These are phyloP conservation scores for Gnomoniopsis sp. DNA, from an alignment of 2,329 filamentous ascomycete genomes.

Conservation along the genomic window DNA sequence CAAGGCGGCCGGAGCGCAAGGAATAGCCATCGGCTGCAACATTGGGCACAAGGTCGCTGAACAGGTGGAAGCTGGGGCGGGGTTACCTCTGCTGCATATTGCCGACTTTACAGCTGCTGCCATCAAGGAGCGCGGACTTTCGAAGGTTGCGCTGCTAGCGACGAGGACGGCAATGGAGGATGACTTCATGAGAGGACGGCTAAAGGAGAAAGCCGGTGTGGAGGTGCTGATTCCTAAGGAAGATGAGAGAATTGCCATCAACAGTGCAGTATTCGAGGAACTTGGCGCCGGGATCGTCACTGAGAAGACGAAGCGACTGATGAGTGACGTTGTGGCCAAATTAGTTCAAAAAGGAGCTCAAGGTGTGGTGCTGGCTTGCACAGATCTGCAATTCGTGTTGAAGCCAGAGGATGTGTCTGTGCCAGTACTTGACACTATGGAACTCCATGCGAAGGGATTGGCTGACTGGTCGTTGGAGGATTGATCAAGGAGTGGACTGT, in stretches of 20 bases:
- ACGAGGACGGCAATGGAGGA: slow-evolving; percentile 20
- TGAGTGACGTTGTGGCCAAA: slow-evolving; percentile 2
- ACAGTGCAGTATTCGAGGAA: slow-evolving; percentile 18
- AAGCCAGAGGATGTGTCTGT: slow-evolving; percentile 13
- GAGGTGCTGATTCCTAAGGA: slow-evolving; percentile 18
- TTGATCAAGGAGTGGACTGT: background rate
- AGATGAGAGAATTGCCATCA: slow-evolving; percentile 8
- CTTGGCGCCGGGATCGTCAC: slow-evolving; percentile 13
- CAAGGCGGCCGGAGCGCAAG: slow-evolving; percentile 17
- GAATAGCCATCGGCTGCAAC: slow-evolving; percentile 21
- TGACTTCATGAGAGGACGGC: slow-evolving; percentile 15
- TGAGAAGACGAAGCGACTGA: slow-evolving; percentile 6
- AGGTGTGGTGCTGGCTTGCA: slow-evolving; percentile 19
- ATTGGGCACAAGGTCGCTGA: slow-evolving; percentile 19
- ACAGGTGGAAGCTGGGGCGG: slow-evolving; percentile 6
- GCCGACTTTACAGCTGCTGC: slow-evolving; percentile 15
- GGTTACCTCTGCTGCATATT: slow-evolving; percentile 18
- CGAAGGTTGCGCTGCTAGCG: slow-evolving; percentile 17
- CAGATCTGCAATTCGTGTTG: slow-evolving; percentile 18
- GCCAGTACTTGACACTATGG: slow-evolving; percentile 19
- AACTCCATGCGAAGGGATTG: slow-evolving; percentile 18
- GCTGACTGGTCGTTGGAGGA: slow-evolving; percentile 13
- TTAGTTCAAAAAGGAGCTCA: slow-evolving; percentile 16
- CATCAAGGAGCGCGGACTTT: slow-evolving; percentile 3
- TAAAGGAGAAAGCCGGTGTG: slow-evolving; percentile 14